Base-by-base conservation (phyloP, 2,329 filamentous ascomycete genomes). In the Clonostachys sp. region DNA sequence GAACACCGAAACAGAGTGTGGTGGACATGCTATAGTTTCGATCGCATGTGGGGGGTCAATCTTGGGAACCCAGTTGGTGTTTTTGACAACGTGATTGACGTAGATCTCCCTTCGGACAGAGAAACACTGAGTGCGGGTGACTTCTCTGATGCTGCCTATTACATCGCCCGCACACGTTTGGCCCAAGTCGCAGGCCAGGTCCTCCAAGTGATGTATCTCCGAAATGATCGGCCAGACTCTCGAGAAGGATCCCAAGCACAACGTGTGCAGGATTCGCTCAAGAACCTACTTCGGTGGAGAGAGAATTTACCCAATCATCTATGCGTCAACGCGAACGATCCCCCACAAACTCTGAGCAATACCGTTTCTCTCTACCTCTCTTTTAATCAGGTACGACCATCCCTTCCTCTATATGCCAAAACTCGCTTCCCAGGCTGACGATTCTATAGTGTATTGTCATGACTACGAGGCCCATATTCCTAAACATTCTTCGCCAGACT, bases 31-130 rank as follows among this genome's bases (percentile, higher is more conserved):
- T 73, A 72, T 41, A 65, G 61, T 9, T 60, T 73, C 18, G 71
- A 74, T 48, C 65, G 74, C 3, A 70, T 77, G 61, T 74, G 68
- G 65, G 71, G 71, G 4, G 71, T 72, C 0, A 72, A 74, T 42
- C 64, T 77, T 45, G 72, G 74, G 0, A 66, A 75, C 20, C 72
- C 75, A 0, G 65, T 72, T 7, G 70, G 72, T 38, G 69, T 78
- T 6, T 64, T 67, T 12, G 74, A 78, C 45, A 65, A 72, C 35
- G 74, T 75, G 16, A 75, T 77, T 5, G 60, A 70, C 34, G 67
- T 73, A 5, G 66, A 72, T 24, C 53, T 70, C 6, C 73, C 72
- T 0, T 67, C 67, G 0, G 61, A 65, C 12, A 56, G 61, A 1
- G 53, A 58, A 1, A 39, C 71, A 1, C 59, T 35, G 8, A 59